Percentiles rank a stretch among this genome's conserved stretches.
phyloP scores from a whole-genome alignment of 352 stramenopile species.

The Globisporangium sylvaticum region DNA sequence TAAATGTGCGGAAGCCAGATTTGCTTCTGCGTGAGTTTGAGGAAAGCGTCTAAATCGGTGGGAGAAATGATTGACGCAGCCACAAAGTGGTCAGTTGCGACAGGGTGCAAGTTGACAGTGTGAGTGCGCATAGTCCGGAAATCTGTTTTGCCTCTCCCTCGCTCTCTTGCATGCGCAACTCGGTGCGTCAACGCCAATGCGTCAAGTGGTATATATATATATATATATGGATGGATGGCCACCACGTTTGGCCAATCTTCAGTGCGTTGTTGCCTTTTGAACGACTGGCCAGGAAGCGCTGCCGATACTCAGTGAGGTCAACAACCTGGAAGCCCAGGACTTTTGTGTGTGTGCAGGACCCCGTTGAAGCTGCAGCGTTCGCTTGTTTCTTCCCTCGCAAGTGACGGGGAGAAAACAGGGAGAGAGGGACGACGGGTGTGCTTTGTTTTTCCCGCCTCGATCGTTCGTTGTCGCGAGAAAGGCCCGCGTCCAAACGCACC shows the following conservation, averaged over 20 bases:
- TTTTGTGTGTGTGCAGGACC: neutral
- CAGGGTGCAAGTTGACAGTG: neutral
- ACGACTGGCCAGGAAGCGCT: neutral
- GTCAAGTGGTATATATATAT: too few relatives aligned
- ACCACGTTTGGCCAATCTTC: neutral
- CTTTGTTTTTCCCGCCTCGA: neutral
- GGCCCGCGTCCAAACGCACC: constrained; percentile 3
- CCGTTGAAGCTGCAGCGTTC: neutral
- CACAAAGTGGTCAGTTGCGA: neutral
- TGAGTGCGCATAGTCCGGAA: neutral
- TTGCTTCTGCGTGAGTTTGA: neutral
- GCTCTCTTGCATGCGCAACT: neutral
- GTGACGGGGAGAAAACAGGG: neutral
- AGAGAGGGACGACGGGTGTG: neutral
- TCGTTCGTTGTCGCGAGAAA: neutral
- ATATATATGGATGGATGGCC: too few relatives aligned
- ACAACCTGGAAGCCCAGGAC: too few relatives aligned
- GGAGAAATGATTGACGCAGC: neutral
- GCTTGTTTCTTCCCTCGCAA: neutral
- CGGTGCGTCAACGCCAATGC: neutral
- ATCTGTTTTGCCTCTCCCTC: constrained; percentile 4
- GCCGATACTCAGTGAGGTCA: neutral
- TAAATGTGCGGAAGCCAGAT: neutral
- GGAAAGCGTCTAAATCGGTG: neutral
- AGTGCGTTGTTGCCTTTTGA: neutral